Base-by-base conservation (phyloP, 2,329 filamentous ascomycete species). In the Cephalotrichum gorgonifer region DNA sequence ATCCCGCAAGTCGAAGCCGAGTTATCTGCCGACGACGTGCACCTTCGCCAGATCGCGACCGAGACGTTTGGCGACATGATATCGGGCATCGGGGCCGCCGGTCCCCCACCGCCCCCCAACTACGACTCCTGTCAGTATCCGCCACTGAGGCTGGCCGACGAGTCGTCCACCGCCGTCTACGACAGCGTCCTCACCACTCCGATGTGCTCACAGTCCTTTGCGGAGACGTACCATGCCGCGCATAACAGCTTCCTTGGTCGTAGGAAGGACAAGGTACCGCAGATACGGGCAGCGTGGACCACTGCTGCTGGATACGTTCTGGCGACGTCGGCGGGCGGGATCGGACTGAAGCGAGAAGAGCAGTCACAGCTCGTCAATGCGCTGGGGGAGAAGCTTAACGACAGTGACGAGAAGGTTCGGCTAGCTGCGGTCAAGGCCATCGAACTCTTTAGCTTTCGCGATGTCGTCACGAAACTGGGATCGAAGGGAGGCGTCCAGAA, bases 61-160 rank as follows among this genome's bases (percentile, higher is more conserved):
- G 88, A 97, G 64, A 95, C 93, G 0, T 79, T 98, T 35, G 93
- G 94, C 48, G 91, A 97, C 61, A 90, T 98, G 74, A 85, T 94
- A 25, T 85, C 91, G 38, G 91, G 91, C 6, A 94, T 97, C 62
- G 91, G 91, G 45, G 87, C 91, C 52, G 88, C 90, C 53, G 91
- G 91, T 0, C 86, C 88, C 49, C 88, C 90, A 15, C 79, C 85
- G 14, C 69, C 80, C 6, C 78, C 85, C 9, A 65, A 72, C 2
- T 75, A 95, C 60, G 88, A 96, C 58, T 87, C 91, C 12, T 78
- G 85, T 22, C 83, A 85, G 27, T 96, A 94, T 59, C 91, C 91
- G n/a, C 84, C 85, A 4, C 71, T 85, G 44, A 84, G 77, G 52
- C 63, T 88, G 31, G 67, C 75, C 22, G 79, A 82, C 48, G 80